Base-by-base conservation (phyloP, 306 rosid genomes). In the Castanospermum australe region DNA sequence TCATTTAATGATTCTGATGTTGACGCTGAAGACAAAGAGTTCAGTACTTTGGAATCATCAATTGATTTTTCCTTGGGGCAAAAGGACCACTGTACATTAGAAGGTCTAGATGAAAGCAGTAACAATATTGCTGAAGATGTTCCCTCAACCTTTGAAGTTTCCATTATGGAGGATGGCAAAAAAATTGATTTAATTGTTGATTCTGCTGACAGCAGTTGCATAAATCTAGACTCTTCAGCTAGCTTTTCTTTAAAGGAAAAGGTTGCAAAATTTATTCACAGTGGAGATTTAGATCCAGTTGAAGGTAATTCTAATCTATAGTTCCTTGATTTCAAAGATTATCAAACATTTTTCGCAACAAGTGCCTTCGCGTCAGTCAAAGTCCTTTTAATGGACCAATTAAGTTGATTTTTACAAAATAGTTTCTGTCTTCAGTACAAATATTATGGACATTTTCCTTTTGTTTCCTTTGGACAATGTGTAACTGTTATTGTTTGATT, bases 241-340 rank as follows among this genome's bases (percentile, higher is more conserved):
- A 64, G 67, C 76, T 75, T 82, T 42, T 85, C 94, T 57, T 76
- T 91, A 71, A 87, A 83, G 82, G 90, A 89, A 61, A 95, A 84
- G 86, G 99, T 81, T 30, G 91, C 89, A 86, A 87, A 86, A 22
- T 92, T 95, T 82, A 84, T 92, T 81, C 92, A 82, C 79, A 84
- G 84, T 83, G 98, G 99, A 86, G 89, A 88, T 79, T 79, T 91
- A 79, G 99, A 87, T 84, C 81, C 77, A 18, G 66, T 85, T 64
- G 94, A 91, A 78, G 98, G 99, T 92, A 77, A 72, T 24, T 20
- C n/a, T n/a, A 33, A 68, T 50, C 30, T 44, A 52, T 57, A 42
- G 48, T 59, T 77, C 35, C 62, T 54, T 77, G 38, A 52, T 65
- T 47, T 64, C 69, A 41, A 82, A 70, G 25, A 71, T 71, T 59